A percentile compares a stretch with the other conserved stretches of the same genome.
These are phyloP conservation scores for Blastocystis hominis DNA, from an alignment of 352 stramenopile species.

Conservation along the genomic window DNA sequence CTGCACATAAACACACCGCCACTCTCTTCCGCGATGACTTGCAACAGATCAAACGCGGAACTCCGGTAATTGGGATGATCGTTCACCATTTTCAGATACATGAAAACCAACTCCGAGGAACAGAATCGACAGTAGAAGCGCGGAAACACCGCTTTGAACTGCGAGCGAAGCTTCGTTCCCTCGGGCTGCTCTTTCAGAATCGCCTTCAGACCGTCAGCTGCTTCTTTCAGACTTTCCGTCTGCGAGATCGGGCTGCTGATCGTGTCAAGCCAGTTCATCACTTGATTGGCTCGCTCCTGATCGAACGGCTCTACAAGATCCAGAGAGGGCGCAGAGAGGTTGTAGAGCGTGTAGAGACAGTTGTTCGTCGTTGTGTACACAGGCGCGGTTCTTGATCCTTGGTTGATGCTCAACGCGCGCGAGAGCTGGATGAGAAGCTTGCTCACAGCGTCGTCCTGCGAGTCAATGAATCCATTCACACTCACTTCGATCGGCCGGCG, in stretches of 20 bases:
- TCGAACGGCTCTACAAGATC: too few species aligned
- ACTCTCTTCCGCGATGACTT: not conserved
- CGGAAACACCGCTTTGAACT: slow-evolving; percentile 13
- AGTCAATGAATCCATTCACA: not conserved
- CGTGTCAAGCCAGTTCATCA: not conserved
- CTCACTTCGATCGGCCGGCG: not conserved
- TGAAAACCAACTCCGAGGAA: not conserved
- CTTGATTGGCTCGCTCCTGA: too few species aligned
- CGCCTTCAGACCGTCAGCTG: too few species aligned
- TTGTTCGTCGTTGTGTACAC: not conserved
- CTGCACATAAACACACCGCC: not conserved
- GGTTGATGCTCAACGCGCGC: not conserved
- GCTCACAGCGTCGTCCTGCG: not conserved
- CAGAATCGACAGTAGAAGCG: not conserved
- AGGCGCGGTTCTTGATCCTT: not conserved
- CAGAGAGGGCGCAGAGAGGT: too few species aligned
- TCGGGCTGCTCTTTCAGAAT: not conserved
- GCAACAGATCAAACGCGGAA: not conserved
- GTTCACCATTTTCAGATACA: too few species aligned
- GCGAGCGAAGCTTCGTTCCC: not conserved
- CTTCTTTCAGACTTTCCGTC: too few species aligned
- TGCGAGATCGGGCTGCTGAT: too few species aligned
- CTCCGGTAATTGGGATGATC: too few species aligned
- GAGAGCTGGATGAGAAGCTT: not conserved
- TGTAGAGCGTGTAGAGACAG: not conserved